Evolutionary conservation across 768 basidiomycete genomes (phyloP).

Genomic region (Dentipellis fragilis): DNA sequence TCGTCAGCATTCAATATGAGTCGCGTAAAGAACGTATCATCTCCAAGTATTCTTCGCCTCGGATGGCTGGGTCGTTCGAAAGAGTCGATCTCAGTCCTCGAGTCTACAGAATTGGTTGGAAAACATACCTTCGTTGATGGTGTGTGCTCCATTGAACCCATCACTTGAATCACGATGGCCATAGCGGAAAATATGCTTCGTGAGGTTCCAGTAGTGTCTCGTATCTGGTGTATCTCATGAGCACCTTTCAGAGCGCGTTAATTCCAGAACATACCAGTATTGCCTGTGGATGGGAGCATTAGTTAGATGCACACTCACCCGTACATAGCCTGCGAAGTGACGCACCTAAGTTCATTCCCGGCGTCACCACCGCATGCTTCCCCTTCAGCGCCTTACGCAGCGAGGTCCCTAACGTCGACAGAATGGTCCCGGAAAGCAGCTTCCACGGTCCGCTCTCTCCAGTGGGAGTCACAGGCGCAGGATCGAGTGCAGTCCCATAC

Average conservation of each 20-base stretch:
- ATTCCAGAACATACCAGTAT: conserved; percentile 19
- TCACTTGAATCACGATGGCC: conserved; percentile 17
- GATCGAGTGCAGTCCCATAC: conserved; percentile 22
- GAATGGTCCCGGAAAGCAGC: conserved; percentile 33
- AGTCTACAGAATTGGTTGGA: neutral
- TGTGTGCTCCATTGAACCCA: conserved; percentile 18
- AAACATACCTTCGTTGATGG: conserved; percentile 22
- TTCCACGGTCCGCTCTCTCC: conserved; percentile 25
- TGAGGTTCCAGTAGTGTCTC: conserved; percentile 34
- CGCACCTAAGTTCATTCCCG: conserved; percentile 23
- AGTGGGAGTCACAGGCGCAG: conserved; percentile 33
- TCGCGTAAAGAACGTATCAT: conserved; percentile 33
- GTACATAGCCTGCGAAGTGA: conserved; percentile 5
- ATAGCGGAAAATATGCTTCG: conserved; percentile 38
- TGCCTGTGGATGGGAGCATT: conserved; percentile 15
- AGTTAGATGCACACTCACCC: too few species aligned
- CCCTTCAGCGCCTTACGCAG: conserved; percentile 11
- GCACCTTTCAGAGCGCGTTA: neutral
- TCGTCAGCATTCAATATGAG: conserved; percentile 38
- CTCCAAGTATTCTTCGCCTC: conserved; percentile 28
- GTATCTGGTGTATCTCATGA: conserved; percentile 25
- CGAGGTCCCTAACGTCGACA: conserved; percentile 17
- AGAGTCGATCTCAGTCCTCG: too few species aligned
- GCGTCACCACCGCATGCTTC: conserved; percentile 20
- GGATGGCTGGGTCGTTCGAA: conserved; percentile 16